Conservation (phyloP, 2,329 filamentous ascomycete genomes). For the Metarhizium album region DNA sequence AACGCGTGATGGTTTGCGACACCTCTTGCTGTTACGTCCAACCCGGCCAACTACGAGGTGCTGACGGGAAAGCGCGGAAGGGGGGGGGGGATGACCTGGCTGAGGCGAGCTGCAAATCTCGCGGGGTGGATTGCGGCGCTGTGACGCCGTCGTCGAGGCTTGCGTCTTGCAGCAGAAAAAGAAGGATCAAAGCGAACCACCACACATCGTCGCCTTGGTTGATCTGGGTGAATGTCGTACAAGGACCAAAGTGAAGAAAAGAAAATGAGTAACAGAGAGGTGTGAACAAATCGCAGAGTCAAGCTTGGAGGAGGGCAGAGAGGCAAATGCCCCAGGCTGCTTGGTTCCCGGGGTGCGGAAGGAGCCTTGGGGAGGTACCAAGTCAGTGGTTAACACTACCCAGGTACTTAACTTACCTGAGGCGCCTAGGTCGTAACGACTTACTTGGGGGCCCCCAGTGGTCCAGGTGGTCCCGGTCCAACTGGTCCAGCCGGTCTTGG, state of each 20-base stretch:
- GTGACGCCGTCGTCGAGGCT: conserved; percentile 7
- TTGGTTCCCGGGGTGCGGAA: conserved; percentile 8
- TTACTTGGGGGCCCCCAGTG: neutral
- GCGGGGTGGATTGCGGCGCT: conserved; percentile 6
- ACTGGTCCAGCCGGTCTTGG: too few relatives aligned
- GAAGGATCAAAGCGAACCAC: conserved; percentile 10
- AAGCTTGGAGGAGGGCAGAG: conserved; percentile 4
- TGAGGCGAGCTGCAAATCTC: conserved; percentile 5
- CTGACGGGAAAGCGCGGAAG: neutral
- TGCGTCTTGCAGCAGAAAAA: conserved; percentile 7
- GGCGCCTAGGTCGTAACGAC: too few relatives aligned
- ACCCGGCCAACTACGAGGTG: neutral
- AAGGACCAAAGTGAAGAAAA: conserved; percentile 3
- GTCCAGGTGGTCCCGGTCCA: too few relatives aligned
- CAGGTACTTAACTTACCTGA: too few relatives aligned
- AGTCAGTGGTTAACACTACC: neutral
- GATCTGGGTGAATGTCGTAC: conserved; percentile 5
- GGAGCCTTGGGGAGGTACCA: conserved; percentile 1
- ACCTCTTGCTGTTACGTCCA: neutral
- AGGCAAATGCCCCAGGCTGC: conserved; percentile 6
- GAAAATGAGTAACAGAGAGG: conserved; percentile 1
- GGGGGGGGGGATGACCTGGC: conserved; percentile 2
- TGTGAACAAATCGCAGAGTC: conserved; percentile 4
- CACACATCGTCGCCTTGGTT: conserved; percentile 9
- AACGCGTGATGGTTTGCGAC: conserved; percentile 5